phyloP scores from a whole-genome alignment of 148 eudicot species.

The Euryodendron excelsum region DNA sequence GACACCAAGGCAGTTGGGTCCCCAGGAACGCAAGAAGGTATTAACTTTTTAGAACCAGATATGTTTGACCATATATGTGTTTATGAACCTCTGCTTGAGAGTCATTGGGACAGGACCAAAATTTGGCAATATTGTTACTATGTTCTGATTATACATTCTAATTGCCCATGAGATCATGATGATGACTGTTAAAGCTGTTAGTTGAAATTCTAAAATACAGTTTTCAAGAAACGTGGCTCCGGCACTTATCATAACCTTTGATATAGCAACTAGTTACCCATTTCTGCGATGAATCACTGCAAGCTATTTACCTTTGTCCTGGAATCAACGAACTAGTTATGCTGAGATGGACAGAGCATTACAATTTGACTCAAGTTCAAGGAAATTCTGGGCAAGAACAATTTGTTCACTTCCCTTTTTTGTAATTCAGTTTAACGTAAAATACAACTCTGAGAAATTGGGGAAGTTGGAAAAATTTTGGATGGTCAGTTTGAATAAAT shows the following conservation, averaged over 20 bases:
- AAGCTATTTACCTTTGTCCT: too few relatives aligned
- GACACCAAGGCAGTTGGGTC: neutral
- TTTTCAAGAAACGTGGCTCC: neutral
- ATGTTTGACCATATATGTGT: neutral
- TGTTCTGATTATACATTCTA: neutral
- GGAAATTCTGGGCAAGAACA: too few relatives aligned
- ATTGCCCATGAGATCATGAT: neutral
- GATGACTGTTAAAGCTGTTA: neutral
- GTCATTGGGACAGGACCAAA: too few relatives aligned
- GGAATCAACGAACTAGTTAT: too few relatives aligned
- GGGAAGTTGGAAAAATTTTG: too few relatives aligned
- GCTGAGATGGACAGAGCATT: too few relatives aligned
- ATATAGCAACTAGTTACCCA: neutral
- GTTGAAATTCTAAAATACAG: neutral
- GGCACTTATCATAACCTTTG: neutral
- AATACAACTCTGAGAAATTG: neutral
- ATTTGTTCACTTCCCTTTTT: too few relatives aligned
- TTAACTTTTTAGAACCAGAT: neutral
- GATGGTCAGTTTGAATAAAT: neutral
- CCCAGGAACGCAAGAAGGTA: conserved; percentile 18
- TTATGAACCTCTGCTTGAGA: neutral
- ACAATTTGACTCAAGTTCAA: too few relatives aligned
- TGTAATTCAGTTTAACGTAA: too few relatives aligned
- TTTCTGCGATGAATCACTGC: too few relatives aligned
- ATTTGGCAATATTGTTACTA: too few relatives aligned